phyloP scores from a whole-genome alignment of 2,329 filamentous ascomycete genomes.

The Paecilomyces sp. region DNA sequence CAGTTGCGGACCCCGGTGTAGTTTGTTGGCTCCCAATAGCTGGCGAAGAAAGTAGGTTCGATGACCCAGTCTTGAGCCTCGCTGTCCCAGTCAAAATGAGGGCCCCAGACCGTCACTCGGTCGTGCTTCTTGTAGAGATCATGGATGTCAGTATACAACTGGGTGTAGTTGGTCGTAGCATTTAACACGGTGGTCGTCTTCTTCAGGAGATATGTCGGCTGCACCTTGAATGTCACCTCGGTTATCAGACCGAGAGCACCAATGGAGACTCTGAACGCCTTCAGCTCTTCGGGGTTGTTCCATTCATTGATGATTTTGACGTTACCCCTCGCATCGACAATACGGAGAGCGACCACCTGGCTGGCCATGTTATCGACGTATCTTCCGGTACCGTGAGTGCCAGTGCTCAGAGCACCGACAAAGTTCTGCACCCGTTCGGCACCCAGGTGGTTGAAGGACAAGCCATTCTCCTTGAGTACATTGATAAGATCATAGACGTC shows the following conservation, averaged over 20 bases:
- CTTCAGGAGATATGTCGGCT: slow-evolving; percentile 8
- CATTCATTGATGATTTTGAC: slow-evolving; percentile 7
- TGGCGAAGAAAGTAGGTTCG: slow-evolving; percentile 6
- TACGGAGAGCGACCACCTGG: slow-evolving; percentile 8
- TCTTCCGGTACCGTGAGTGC: slow-evolving; percentile 12
- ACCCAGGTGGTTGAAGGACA: slow-evolving; percentile 12
- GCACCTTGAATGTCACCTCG: slow-evolving; percentile 11
- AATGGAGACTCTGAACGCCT: slow-evolving; percentile 11
- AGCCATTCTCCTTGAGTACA: slow-evolving; percentile 8
- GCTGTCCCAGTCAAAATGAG: slow-evolving; percentile 11
- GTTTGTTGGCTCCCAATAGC: slow-evolving; percentile 11
- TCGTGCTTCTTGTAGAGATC: slow-evolving; percentile 9
- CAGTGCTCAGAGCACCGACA: slow-evolving; percentile 11
- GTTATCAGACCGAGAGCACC: slow-evolving; percentile 14
- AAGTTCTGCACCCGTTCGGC: slow-evolving; percentile 12
- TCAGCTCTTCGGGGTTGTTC: slow-evolving; percentile 8
- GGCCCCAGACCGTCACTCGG: slow-evolving; percentile 11
- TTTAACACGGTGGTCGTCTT: slow-evolving; percentile 8
- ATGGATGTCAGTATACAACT: slow-evolving; percentile 7
- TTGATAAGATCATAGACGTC: slow-evolving; percentile 11
- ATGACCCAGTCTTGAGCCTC: slow-evolving; percentile 6
- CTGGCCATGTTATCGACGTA: background rate
- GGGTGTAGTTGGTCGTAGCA: slow-evolving; percentile 7
- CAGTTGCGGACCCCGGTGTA: slow-evolving; percentile 12
- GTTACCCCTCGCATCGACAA: slow-evolving; percentile 12